Evolutionary conservation across 2,329 filamentous ascomycete species (phyloP).

Genomic region (Cercospora nicotianae): DNA sequence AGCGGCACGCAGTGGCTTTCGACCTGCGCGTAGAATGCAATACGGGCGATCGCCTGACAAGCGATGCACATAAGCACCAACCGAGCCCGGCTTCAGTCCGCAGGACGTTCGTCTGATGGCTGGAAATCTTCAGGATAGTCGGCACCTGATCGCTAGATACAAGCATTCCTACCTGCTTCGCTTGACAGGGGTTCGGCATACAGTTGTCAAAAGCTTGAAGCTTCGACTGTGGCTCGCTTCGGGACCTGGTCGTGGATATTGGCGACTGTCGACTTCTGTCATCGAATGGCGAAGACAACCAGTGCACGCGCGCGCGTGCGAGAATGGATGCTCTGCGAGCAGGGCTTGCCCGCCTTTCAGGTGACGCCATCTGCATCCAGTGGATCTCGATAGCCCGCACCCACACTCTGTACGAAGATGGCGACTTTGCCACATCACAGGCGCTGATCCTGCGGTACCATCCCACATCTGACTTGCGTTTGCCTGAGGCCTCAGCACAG

Average conservation of each 20-base stretch:
- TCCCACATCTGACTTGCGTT: background rate
- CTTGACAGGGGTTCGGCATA: background rate
- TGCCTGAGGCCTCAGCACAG: background rate
- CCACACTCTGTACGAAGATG: background rate
- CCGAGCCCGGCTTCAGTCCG: background rate
- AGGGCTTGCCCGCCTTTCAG: background rate
- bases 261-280: background rate
- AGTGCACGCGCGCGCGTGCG: background rate
- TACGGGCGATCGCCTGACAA: no score
- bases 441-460: background rate
- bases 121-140: background rate
- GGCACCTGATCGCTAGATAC: background rate
- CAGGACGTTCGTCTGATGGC: background rate
- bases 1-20: background rate
- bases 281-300: background rate
- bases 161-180: background rate
- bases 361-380: background rate
- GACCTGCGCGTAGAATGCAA: background rate
- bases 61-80: background rate
- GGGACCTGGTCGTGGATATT: background rate
- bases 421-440: background rate
- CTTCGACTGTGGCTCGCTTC: background rate
- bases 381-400: background rate
- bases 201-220: background rate
- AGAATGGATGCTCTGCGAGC: background rate